Base-by-base conservation (phyloP, 1,139 yeast genomes). In the Candida neerlandica region DNA sequence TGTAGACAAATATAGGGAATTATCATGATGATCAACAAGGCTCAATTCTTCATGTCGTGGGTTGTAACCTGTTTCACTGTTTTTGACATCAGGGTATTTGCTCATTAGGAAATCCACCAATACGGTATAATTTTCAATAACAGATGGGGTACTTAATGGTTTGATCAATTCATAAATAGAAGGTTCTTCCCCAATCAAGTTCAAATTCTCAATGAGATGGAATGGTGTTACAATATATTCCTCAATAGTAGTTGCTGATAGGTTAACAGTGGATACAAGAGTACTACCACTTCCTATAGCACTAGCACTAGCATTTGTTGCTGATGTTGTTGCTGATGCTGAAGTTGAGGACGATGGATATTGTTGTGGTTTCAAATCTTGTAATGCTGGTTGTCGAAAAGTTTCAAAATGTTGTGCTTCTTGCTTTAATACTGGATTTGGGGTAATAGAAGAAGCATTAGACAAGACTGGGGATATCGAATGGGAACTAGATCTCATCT, bases 1-100 rank as follows among this genome's bases (percentile, higher is more conserved):
- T 26, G 62, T 66, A 21, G 75, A 70, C 23, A 72, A 58, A 48
- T 57, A 68, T 30, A 64, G 55, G n/a, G 73, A 66, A 50, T 72
- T 75, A 43, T 62, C 64, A 33, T 70, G 70, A 51, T 61, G 62
- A 9, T 57, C 51, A 33, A 65, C 55, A 32, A 55, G 45, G 33
- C 59, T 62, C 29, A 69, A 51, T 47, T 64, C 67, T 47, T 56
- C 56, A 34, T 60, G 59, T 26, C 49, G 47, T n/a, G 49, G 50
- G 37, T 45, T 46, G 27, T 47, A 29, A 3, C 44, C 38, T 7
- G 45, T 19, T 19, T 41, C 30, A 2, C 54, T 39, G 29, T 45
- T 41, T 19, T 21, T 18, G 18, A 46, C 41, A 45, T 57, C 55
- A 5, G 61, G 59, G 38, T 66, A 65, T 47, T 61, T 62, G 10